A percentile compares a stretch with the other conserved stretches of the same genome.
phyloP scores from a whole-genome alignment of 2,329 filamentous ascomycete species.

The Ascochyta viciae-villosae region DNA sequence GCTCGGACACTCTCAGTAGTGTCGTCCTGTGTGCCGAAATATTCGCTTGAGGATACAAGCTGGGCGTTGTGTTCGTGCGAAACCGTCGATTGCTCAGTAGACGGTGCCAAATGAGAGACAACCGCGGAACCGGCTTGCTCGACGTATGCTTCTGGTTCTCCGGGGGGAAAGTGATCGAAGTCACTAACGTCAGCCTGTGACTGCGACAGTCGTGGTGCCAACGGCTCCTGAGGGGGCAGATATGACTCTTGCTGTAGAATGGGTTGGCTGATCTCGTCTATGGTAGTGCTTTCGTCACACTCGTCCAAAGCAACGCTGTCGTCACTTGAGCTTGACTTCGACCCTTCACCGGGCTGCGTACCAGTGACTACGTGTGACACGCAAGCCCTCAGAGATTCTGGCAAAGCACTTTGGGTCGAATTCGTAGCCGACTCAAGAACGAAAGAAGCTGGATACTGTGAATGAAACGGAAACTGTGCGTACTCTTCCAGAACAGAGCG shows the following conservation, averaged over 20 bases:
- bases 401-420: background rate
- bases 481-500: slow-evolving; percentile 15
- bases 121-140: background rate
- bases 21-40: slow-evolving; percentile 29
- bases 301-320: background rate
- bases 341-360: background rate
- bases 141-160: background rate
- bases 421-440: background rate
- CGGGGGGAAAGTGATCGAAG: background rate
- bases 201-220: background rate
- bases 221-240: too few relatives aligned
- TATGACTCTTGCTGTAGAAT: background rate
- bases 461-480: slow-evolving; percentile 23
- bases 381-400: background rate
- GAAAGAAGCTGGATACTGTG: slow-evolving; percentile 13
- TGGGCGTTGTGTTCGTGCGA: slow-evolving; percentile 38
- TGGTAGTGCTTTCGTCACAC: slow-evolving; percentile 13
- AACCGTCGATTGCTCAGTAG: slow-evolving; percentile 4
- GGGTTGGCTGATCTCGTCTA: slow-evolving; percentile 13
- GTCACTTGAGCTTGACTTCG: background rate
- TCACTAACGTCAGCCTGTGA: background rate
- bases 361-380: background rate
- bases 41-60: slow-evolving; percentile 21
- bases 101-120: slow-evolving; percentile 2
- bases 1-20: slow-evolving; percentile 21